Evolutionary conservation across 2,329 filamentous ascomycete species (phyloP).

Genomic region (Epichloe baconii): DNA sequence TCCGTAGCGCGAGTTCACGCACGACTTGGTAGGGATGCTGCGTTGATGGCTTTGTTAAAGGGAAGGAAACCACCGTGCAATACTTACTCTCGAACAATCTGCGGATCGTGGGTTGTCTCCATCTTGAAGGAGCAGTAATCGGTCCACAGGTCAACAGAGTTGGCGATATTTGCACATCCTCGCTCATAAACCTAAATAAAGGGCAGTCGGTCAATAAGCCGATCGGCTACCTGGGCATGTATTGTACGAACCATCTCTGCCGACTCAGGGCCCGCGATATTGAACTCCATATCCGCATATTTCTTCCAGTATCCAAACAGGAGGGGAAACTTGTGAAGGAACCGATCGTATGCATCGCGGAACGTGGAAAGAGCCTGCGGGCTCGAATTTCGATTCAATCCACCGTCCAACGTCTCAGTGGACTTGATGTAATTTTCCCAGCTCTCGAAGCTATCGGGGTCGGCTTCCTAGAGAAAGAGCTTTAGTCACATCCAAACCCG

Average conservation of each 20-base stretch:
- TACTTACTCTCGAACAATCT: constrained; percentile 99
- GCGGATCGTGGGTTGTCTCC: constrained; percentile 88
- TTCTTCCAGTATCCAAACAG: constrained; percentile 99
- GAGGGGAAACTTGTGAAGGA: constrained; percentile 87
- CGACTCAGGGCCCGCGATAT: constrained; percentile 89
- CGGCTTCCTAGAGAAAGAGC: constrained; percentile 34
- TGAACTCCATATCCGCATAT: constrained; percentile 95
- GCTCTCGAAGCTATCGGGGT: constrained; percentile 82
- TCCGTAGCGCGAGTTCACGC: constrained; percentile 22
- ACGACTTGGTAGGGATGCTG: constrained; percentile 27
- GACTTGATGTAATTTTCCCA: constrained; percentile 88
- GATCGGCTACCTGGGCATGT: background rate
- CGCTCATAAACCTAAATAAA: constrained; percentile 71
- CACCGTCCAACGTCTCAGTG: constrained; percentile 77
- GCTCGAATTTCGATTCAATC: constrained; percentile 91
- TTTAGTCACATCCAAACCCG: background rate
- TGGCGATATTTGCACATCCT: constrained; percentile 82
- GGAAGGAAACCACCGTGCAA: constrained; percentile 48
- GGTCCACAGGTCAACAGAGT: constrained; percentile 92
- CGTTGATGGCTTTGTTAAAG: constrained; percentile 44
- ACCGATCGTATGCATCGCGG: constrained; percentile 79
- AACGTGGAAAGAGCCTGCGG: constrained; percentile 82
- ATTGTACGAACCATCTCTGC: constrained; percentile 72
- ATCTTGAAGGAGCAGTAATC: constrained; percentile 98
- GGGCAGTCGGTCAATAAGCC: background rate